Evolutionary conservation across 2,329 filamentous ascomycete species (phyloP), one percentile per base, ranked within the genome.

Genomic region (Ophiocordyceps sinensis): DNA sequence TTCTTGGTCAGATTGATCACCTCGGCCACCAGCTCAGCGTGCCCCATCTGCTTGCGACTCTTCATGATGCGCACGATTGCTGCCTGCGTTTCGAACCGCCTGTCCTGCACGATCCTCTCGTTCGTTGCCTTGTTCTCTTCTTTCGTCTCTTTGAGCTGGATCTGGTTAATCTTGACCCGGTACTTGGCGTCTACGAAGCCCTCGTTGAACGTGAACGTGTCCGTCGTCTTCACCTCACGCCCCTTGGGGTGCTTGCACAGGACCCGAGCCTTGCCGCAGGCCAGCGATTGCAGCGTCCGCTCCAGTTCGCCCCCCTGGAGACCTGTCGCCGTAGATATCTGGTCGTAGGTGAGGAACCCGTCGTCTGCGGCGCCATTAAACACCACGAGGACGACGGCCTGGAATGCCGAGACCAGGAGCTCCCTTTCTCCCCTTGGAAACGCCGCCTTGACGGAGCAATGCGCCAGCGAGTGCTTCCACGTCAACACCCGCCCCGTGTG

Each of bases 21-120:
- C 65, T 96, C 88, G 3, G 82, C 79, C 17, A 96, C 83, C 23
- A 98, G 66, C 58, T 94, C 83, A n/a, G 77, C 70, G 57, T 96
- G 89, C 5, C 75, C 77, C 62, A 96, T 88, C 9, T 65, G 75
- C 74, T 95, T 95, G 49, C 86, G 73, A 48, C 80, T 83, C 76
- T 98, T 98, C 84, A 98, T 88, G 55, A 98, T 94, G 15, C 91
- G 71, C 46, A 98, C 91, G 55, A 98, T 93, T 1, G 91, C 89
- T 1, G 91, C 91, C 61, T 98, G 91, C 0, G 88, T 95, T 65
- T 98, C 93, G 53, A 93, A 94, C 55, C 94, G 86, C 39, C 91
- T 71, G 56, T 98, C 91, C 40, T 84, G 82, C 0, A 80, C 81
- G 5, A 98, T 85, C 36, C 86, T 77, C 60, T 94, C 82, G 61